Conservation (phyloP, 495 filamentous ascomycete species). For the Penicillium alfredii region DNA sequence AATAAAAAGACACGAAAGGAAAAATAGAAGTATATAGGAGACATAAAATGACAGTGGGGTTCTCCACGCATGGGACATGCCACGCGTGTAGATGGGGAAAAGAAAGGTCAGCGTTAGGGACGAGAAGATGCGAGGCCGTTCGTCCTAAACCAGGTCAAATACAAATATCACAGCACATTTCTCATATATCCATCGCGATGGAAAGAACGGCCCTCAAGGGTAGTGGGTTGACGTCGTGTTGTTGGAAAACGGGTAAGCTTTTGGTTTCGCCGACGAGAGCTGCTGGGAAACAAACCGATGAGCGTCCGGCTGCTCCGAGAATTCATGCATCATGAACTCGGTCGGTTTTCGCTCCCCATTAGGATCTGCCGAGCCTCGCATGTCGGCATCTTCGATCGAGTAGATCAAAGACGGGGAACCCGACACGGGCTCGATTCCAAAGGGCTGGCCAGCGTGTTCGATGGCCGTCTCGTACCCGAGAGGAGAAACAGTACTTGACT, state of each 20-base stretch:
- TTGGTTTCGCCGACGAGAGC: slow-evolving; percentile 31
- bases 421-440: slow-evolving; percentile 23
- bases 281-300: slow-evolving; percentile 36
- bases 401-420: slow-evolving; percentile 35
- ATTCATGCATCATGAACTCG: slow-evolving; percentile 42
- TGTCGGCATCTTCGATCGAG: slow-evolving; percentile 31
- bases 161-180: slow-evolving; percentile 22
- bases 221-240: slow-evolving; percentile 40
- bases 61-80: slow-evolving; percentile 11
- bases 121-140: slow-evolving; percentile 17
- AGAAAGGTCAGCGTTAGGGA: slow-evolving; percentile 7
- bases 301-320: slow-evolving; percentile 38
- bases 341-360: slow-evolving; percentile 31
- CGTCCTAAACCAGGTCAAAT: slow-evolving; percentile 21
- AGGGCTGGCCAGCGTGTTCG: slow-evolving; percentile 22
- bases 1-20: slow-evolving; percentile 19
- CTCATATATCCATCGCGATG: slow-evolving; percentile 22
- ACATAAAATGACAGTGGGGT: slow-evolving; percentile 14
- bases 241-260: slow-evolving; percentile 40
- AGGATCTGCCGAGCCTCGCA: slow-evolving; percentile 20
- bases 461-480: slow-evolving; percentile 29
- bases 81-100: slow-evolving; percentile 5
- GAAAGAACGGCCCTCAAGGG: slow-evolving; percentile 9
- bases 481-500: slow-evolving; percentile 32
- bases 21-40: slow-evolving; percentile 13